phyloP scores from a whole-genome alignment of 257 asterid genomes.

The Jaltomata sinuosa region DNA sequence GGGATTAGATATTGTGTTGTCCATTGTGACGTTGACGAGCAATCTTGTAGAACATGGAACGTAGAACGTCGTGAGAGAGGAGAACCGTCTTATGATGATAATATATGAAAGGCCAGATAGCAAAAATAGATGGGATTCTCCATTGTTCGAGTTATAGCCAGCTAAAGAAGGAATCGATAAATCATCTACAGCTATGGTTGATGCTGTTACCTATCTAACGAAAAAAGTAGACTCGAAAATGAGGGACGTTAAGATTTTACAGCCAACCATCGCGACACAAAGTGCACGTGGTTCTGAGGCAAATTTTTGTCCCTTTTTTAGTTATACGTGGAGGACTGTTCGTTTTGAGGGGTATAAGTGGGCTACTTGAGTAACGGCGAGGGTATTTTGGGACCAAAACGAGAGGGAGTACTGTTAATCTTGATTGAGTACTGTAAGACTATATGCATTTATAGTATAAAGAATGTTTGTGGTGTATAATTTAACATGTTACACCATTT shows the following conservation, averaged over 20 bases:
- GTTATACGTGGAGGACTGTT: too few species aligned
- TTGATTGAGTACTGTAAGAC: background rate
- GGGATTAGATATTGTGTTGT: conserved; percentile 83
- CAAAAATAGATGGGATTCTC: conserved; percentile 93
- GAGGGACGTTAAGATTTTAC: conserved; percentile 63
- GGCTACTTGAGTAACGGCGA: too few species aligned
- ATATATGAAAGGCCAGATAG: conserved; percentile 81
- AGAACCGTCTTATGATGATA: conserved; percentile 47
- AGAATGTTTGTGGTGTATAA: background rate
- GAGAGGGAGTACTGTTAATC: too few species aligned
- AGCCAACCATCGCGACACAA: conserved; percentile 93
- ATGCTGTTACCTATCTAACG: conserved; percentile 61
- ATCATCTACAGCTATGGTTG: conserved; percentile 49
- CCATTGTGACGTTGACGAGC: conserved; percentile 57
- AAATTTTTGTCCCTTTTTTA: too few species aligned
- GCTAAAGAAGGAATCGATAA: conserved; percentile 54
- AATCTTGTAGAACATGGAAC: conserved; percentile 64
- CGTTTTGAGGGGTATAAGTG: too few species aligned
- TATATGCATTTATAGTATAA: background rate
- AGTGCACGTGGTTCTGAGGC: conserved; percentile 46
- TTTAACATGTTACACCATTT: background rate
- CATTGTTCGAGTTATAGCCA: conserved; percentile 72
- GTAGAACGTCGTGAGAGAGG: conserved; percentile 43
- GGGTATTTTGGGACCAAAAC: too few species aligned
- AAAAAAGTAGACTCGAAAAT: conserved; percentile 76